Evolutionary conservation across 2,329 filamentous ascomycete species (phyloP), one percentile per base, ranked within the genome.

Genomic region (Fusarium sp.): DNA sequence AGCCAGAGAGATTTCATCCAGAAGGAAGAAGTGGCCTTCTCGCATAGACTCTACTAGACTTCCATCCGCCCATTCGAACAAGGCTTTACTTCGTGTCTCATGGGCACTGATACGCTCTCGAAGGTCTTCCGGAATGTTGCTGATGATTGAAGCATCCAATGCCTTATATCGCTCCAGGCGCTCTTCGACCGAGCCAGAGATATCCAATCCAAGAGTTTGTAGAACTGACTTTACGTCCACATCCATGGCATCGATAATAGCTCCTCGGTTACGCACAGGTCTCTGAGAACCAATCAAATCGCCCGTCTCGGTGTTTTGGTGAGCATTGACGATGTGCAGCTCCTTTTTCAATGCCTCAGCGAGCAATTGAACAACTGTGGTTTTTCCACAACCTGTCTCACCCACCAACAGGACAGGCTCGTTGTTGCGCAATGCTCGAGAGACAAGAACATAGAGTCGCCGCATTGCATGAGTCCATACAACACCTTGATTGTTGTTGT

Each of bases 401-500:
- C 96, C 96, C 15, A 99, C 94, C 8, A 99, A 86, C 22, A 99
- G 85, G 5, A 99, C 93, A 1, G 96, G 96, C 79, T 99, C 96
- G 67, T 97, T 94, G 77, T 98, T 96, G 27, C 88, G 88, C 63
- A 99, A 84, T 2, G 96, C 96, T 74, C 92, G 88, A 8, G 91
- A 90, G n/a, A 99, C 94, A 15, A 99, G 85, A 9, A 97, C 89
- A 77, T 95, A 98, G 1, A 99, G 85, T 54, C 96, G 88, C 18
- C 94, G 90, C 95, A 99, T 99, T 0, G 95, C 94, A 70, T 90
- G 89, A 0, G 96, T 99, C 96, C 96, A 99, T 4, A 99, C 93
- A 49, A 99, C 90, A 2, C 87, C 88, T 63, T 91, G 88, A 3
- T 80, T 78, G 69, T 90, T 89, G 1, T 82, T 73, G 40, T 82